Evolutionary conservation across 257 asterid species (phyloP), one percentile per base, ranked within the genome.

Genomic region (Ballota nigra): DNA sequence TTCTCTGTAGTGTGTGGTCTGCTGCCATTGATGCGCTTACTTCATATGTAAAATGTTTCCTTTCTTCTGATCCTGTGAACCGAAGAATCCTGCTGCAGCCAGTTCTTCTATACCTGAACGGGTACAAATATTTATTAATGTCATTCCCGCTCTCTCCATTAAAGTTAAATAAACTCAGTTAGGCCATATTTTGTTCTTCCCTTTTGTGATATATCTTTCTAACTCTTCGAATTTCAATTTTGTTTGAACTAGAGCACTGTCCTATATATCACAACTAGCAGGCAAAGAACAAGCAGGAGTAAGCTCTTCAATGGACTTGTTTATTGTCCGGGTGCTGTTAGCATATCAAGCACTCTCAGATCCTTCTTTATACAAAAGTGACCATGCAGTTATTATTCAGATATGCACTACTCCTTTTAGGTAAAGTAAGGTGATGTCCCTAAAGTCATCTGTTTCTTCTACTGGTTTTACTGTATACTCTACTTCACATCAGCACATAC

Each of bases 21-120:
- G 95, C 97, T 72, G 98, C 99, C 79, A 72, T 92, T 75, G 97
- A 88, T 66, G 97, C 99, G 12, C 96, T 95, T 53, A 82, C 94
- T 3, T 84, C 93, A 73, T 95, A 87, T 47, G 79, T 89, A 73
- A 92, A 86, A 76, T 87, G 96, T 76, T 95, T 95, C 78, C 79
- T 92, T 71, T 88, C 96, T 73, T 78, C 92, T 65, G 95, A 85
- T 74, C 87, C 88, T 43, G 80, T 73, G 79, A 86, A 83, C 86
- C 81, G 83, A 77, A 82, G 92, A 82, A 86, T 95, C 82, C 81
- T 92, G 69, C 87, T 95, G 83, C 97, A 95, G 66, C 99, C 99
- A 69, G 90, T 95, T 83, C 88, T 92, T 73, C 80, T 92, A 62
- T 95, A 95, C 81, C 89, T 95, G 69, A 95, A 85, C 66, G 77